Conservation (phyloP, 176 grass and related monocot species). For the Oryza punctata region DNA sequence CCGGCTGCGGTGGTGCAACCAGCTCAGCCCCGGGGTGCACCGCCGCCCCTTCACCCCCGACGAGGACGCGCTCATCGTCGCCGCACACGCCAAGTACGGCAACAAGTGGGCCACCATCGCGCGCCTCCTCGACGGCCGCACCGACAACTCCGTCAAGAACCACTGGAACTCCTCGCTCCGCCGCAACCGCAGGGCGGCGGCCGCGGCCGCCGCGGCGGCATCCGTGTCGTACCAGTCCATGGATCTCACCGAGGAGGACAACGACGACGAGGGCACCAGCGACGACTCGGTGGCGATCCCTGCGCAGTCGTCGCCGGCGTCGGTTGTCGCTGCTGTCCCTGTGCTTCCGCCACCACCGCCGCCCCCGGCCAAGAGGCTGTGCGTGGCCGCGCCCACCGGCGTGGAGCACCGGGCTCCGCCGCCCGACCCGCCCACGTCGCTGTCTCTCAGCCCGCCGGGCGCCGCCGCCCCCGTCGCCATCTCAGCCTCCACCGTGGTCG, state of each 20-base stretch:
- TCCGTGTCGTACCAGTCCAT: background rate
- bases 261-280: conserved; percentile 20
- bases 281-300: conserved; percentile 22
- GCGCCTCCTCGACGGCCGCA: conserved; percentile 68
- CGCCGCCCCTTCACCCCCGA: conserved; percentile 79
- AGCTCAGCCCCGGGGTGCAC: conserved; percentile 81
- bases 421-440: conserved; percentile 56
- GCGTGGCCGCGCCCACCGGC: background rate
- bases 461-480: background rate
- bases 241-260: conserved; percentile 26
- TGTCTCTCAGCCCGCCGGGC: conserved; percentile 63
- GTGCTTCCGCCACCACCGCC: background rate
- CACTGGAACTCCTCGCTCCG: conserved; percentile 96
- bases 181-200: conserved; percentile 37
- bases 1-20: conserved; percentile 91
- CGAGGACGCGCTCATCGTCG: conserved; percentile 71
- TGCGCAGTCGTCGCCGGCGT: no score
- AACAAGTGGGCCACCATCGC: conserved; percentile 98
- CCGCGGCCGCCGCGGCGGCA: background rate
- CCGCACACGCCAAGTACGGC: conserved; percentile 56
- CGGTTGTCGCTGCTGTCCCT: background rate
- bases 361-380: conserved; percentile 35
- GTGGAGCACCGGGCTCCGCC: conserved; percentile 3
- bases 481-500: background rate
- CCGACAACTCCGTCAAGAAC: conserved; percentile 97